Conservation (phyloP, 306 rosid species). For the Morella rubra region DNA sequence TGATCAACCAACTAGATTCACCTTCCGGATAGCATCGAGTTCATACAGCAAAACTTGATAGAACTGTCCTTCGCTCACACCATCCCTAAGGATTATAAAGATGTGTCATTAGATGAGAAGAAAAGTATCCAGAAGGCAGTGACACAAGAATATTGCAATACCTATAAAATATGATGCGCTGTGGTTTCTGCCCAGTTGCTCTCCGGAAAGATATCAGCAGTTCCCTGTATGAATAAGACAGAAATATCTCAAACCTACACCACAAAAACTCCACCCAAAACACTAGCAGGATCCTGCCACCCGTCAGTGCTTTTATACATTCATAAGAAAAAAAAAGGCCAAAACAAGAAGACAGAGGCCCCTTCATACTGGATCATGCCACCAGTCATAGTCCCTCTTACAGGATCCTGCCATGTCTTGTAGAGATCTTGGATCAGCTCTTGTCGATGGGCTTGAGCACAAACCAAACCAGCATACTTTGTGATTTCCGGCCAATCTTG, state of each 20-base stretch:
- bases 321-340: not conserved
- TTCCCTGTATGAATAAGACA: constrained; percentile 45
- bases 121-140: not conserved
- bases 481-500: constrained; percentile 99
- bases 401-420: constrained; percentile 96
- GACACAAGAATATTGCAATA: too few species aligned
- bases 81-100: constrained; percentile 63
- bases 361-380: constrained; percentile 84
- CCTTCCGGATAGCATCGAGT: constrained; percentile 94
- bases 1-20: constrained; percentile 7
- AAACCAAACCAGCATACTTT: constrained; percentile 91
- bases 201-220: constrained; percentile 91
- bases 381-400: constrained; percentile 72
- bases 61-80: constrained; percentile 95
- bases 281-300: not conserved
- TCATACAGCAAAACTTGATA: constrained; percentile 91
- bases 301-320: not conserved
- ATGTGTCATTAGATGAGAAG: not conserved
- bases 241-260: not conserved
- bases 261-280: not conserved
- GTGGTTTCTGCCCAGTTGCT: constrained; percentile 97
- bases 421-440: constrained; percentile 93
- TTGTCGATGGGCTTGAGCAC: constrained; percentile 96
- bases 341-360: not conserved
- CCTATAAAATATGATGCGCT: constrained; percentile 96